Base-by-base conservation (phyloP, 2,329 filamentous ascomycete species). In the Xylogone sp. region DNA sequence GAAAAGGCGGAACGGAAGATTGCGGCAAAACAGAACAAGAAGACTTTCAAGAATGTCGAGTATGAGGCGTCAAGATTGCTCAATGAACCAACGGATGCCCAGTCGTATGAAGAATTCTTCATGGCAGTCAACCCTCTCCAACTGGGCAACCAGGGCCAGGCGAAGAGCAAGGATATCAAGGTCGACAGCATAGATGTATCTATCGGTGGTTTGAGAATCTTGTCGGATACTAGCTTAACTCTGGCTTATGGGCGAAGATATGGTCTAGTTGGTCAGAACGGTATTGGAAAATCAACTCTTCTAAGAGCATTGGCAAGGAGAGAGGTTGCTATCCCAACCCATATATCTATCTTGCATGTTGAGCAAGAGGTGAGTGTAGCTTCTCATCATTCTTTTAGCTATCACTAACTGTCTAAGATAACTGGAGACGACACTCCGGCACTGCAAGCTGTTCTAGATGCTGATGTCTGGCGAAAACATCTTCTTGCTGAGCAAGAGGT, bases 151-250 rank as follows among this genome's bases (percentile, higher is more conserved):
- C 71, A 85, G 53, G 80, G 85, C 27, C 74, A 87, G 53, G 82
- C 83, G 60, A 99, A 97, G 84, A 96, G 92, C 71, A 99, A 99
- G 78, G 94, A 99, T 68, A 92, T 99, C 78, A 99, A 97, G 75
- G 77, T 99, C 60, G 94, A 99, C 71, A 91, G 89, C 62, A 90
- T 96, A 66, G 94, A 99, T 70, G 88, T 99, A 50, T 88, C 90
- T 43, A 97, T 99, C 65, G 85, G 89, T 56, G 93, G 93, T 51
- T 79, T 83, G 65, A 86, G 94, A 54, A 99, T 99, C 58, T 75
- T 97, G 61, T 89, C 87, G 43, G 93, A 99, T 69, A 96, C 93
- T 45, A 90, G 84, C 49, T 75, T 99, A 53, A 97, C 91, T 1
- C 78, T 99, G 57, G 87, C 94, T 0, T 97, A 96, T 69, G 91